phyloP scores from a whole-genome alignment of 176 grass and related monocot genomes.

The Secale cereale region DNA sequence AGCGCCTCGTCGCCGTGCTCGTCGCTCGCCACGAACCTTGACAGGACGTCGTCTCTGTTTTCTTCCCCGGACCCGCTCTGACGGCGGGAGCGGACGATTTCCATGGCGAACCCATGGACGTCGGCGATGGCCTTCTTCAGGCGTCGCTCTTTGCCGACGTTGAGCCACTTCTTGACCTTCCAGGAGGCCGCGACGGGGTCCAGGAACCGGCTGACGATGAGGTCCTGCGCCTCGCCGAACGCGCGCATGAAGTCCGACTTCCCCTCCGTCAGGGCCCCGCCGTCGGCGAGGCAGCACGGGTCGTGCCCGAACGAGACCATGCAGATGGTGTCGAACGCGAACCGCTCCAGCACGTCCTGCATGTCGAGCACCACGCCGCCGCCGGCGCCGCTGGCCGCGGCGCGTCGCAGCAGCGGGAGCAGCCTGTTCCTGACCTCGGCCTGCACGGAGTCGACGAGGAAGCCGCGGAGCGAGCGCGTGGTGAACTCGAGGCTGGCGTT shows the following conservation, averaged over 20 bases:
- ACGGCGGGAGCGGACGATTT: constrained; percentile 37
- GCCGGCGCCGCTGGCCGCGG: not conserved
- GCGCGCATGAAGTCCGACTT: constrained; percentile 34
- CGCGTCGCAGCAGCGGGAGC: constrained; percentile 21
- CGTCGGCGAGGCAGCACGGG: constrained; percentile 23
- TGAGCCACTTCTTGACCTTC: constrained; percentile 53
- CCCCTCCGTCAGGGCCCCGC: not conserved
- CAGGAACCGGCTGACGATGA: constrained; percentile 25
- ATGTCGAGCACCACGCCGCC: not conserved
- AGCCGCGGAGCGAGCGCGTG: constrained; percentile 10
- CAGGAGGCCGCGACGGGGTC: constrained; percentile 21
- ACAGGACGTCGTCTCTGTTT: constrained; percentile 32
- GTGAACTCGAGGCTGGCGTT: constrained; percentile 28
- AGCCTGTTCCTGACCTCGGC: constrained; percentile 15
- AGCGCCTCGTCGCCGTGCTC: not conserved
- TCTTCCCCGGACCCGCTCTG: not conserved
- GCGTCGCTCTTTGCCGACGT: constrained; percentile 36
- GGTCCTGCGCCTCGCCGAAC: constrained; percentile 45
- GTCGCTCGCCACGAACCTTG: constrained; percentile 32
- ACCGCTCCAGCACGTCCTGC: not conserved
- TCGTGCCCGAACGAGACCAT: constrained; percentile 53
- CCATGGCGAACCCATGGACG: constrained; percentile 36
- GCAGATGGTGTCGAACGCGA: constrained; percentile 69
- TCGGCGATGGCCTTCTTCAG: constrained; percentile 26
- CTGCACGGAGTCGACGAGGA: constrained; percentile 31